Percentiles rank a stretch among this genome's conserved stretches.
Conservation (phyloP, 352 stramenopile genomes). For the Thraustochytrium sp. region DNA sequence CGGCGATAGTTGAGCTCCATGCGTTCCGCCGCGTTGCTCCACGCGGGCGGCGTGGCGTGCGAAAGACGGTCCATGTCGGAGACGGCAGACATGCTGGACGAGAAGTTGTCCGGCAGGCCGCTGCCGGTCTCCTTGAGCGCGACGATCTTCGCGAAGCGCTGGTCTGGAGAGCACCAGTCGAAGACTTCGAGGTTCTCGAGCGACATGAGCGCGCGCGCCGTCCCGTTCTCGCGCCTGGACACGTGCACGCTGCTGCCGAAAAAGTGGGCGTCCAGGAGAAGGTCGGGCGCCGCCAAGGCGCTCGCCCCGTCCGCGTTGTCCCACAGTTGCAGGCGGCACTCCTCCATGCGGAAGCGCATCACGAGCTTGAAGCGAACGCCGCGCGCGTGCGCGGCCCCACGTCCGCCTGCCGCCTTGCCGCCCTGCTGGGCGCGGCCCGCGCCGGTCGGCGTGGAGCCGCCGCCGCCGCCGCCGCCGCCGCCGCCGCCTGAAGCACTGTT, state of each 20-base stretch:
- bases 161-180: not conserved
- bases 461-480: not conserved
- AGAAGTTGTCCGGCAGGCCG: not conserved
- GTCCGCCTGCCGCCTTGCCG: too few species aligned
- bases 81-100: not conserved
- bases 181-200: slow-evolving; percentile 32
- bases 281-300: not conserved
- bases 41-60: slow-evolving; percentile 10
- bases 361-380: not conserved
- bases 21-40: not conserved
- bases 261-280: slow-evolving; percentile 29
- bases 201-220: not conserved
- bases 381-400: too few species aligned
- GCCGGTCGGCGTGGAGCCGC: not conserved
- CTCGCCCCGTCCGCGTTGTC: not conserved
- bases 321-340: slow-evolving; percentile 5
- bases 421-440: too few species aligned
- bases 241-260: not conserved
- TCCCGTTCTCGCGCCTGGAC: slow-evolving; percentile 30
- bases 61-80: slow-evolving; percentile 21
- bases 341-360: not conserved
- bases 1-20: slow-evolving; percentile 29
- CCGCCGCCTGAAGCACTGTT: too few species aligned
- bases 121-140: not conserved
- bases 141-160: not conserved